Base-by-base conservation (phyloP, 2,329 filamentous ascomycete genomes). In the Nigrospora oryzae region DNA sequence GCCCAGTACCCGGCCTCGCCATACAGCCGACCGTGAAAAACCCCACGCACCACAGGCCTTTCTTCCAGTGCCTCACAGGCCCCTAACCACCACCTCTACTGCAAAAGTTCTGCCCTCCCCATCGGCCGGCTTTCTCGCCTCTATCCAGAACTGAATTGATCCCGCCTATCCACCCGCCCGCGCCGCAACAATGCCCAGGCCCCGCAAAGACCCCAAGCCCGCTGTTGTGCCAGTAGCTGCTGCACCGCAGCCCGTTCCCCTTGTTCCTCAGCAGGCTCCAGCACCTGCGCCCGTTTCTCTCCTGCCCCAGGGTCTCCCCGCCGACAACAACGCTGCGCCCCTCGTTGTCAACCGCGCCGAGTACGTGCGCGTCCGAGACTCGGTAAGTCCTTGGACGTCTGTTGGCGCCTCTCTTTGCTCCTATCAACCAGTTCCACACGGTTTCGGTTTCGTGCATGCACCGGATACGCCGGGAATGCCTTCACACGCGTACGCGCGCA, bases 321-420 rank as follows among this genome's bases (percentile, higher is more conserved):
- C 36, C 28, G 28, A 34, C 37, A 40, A 36, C 16, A 19, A 14
- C 38, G 33, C 41, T 35, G 51, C 46, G 31, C 50, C 49, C 7
- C 51, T 51, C 45, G 51, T 57, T 32, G 60, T 59, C 36, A 78
- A 86, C 52, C 80, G 88, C 49, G 74, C 85, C 46, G 83, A 88
- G 47, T 84, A 87, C 63, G 76, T 87, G 49, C 76, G 83, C 60
- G 88, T 89, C 40, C 80, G 88, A 58, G 88, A 94, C 63, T 83
- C 81, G 62, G 89, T 94, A 82, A 77, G 86, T 69, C 14, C 8
- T 23, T 36, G 19, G 19, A 28, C 31, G 32, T 41, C 38, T 40
- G 4, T 10, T 10, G 15, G 14, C 34, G 12, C 16, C 12, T 2
- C 12, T 14, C 10, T 28, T 28, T 28, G 23, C 23, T 7, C 23